Percentiles rank a stretch among this genome's conserved stretches.
phyloP scores from a whole-genome alignment of 2,329 filamentous ascomycete species.

The Aureobasidium sp. region DNA sequence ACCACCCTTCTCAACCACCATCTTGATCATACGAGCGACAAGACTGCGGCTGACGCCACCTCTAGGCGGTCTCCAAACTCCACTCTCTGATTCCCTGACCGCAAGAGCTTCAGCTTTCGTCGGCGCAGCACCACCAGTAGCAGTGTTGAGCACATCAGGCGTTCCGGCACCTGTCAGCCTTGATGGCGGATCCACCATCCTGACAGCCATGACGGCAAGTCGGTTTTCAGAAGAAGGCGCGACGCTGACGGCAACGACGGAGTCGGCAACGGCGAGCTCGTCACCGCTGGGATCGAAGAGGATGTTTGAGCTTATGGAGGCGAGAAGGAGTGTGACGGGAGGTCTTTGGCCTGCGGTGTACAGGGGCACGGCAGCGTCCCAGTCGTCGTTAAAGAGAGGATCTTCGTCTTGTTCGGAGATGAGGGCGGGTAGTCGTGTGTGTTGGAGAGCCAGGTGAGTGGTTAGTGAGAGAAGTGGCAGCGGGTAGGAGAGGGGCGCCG shows the following conservation, averaged over 20 bases:
- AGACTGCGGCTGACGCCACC: slow-evolving; percentile 74
- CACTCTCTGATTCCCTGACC: slow-evolving; percentile 44
- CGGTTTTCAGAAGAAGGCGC: slow-evolving; percentile 45
- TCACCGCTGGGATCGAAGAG: slow-evolving; percentile 90
- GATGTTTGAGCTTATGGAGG: slow-evolving; percentile 77
- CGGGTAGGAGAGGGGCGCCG: slow-evolving; percentile 86
- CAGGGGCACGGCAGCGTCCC: slow-evolving; percentile 72
- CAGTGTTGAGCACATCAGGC: slow-evolving; percentile 41
- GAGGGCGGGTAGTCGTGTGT: slow-evolving; percentile 74
- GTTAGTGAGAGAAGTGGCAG: slow-evolving; percentile 88
- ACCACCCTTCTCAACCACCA: slow-evolving; percentile 68
- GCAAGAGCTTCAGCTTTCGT: slow-evolving; percentile 36
- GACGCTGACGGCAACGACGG: slow-evolving; percentile 78
- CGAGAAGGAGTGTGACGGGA: slow-evolving; percentile 83
- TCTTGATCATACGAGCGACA: slow-evolving; percentile 66
- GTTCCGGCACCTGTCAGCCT: slow-evolving; percentile 43
- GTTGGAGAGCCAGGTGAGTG: slow-evolving; percentile 84
- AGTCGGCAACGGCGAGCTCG: slow-evolving; percentile 88
- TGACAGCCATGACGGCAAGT: slow-evolving; percentile 36
- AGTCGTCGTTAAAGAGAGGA: slow-evolving; percentile 96
- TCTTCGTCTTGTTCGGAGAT: slow-evolving; percentile 92
- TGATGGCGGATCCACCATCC: slow-evolving; percentile 45
- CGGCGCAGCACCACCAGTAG: slow-evolving; percentile 36
- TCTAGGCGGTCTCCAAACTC: slow-evolving; percentile 79
- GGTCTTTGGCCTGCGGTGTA: slow-evolving; percentile 57